Conservation (phyloP, 345 rosid genomes). For the Arabidopsis thaliana region DNA sequence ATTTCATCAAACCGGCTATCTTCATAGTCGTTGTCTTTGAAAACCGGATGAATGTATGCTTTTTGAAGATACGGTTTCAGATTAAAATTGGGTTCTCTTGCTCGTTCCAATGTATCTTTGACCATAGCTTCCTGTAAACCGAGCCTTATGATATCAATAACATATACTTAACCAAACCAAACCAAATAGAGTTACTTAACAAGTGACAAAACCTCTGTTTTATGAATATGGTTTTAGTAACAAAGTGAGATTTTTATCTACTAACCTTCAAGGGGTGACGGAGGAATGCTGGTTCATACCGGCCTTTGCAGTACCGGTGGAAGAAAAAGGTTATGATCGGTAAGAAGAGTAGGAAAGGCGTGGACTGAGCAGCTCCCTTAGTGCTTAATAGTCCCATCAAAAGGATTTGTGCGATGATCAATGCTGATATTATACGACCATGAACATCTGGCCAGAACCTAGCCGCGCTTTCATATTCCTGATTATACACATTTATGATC, state of each 20-base stretch:
- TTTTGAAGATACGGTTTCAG: conserved; percentile 71
- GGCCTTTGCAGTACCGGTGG: conserved; percentile 72
- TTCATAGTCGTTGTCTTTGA: conserved; percentile 50
- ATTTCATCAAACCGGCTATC: conserved; percentile 51
- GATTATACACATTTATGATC: conserved; percentile 96
- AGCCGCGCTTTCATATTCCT: conserved; percentile 87
- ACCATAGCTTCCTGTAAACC: conserved; percentile 86
- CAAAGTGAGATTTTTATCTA: neutral
- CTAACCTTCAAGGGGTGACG: conserved; percentile 79
- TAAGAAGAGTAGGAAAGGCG: conserved; percentile 80
- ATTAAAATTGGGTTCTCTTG: conserved; percentile 76
- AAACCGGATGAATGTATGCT: conserved; percentile 84
- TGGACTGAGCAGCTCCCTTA: conserved; percentile 63
- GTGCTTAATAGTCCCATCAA: conserved; percentile 81
- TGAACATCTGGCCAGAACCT: conserved; percentile 98
- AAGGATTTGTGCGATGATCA: conserved; percentile 79
- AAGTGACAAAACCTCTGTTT: neutral
- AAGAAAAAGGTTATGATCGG: conserved; percentile 80
- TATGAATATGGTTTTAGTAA: neutral
- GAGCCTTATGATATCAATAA: neutral
- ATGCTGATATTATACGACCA: conserved; percentile 68
- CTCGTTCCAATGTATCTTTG: conserved; percentile 85
- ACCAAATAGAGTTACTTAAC: neutral
- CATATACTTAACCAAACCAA: neutral
- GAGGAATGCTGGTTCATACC: conserved; percentile 81